phyloP scores from a whole-genome alignment of 768 basidiomycete species.

The Trametes cinnabarina region DNA sequence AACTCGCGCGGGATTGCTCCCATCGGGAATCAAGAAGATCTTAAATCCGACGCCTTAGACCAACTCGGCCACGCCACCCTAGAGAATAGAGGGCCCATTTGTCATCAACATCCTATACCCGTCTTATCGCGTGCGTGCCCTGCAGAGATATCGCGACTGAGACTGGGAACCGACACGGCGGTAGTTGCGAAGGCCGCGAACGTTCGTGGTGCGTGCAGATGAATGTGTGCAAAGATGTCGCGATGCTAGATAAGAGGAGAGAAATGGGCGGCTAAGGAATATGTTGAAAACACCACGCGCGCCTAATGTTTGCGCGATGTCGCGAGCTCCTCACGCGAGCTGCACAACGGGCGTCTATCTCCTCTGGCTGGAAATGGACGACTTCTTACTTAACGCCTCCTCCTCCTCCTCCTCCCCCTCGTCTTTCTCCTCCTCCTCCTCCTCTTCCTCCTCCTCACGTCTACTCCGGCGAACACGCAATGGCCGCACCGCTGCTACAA shows the following conservation, averaged over 20 bases:
- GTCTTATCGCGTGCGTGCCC: too few species aligned
- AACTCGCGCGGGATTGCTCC: slow-evolving; percentile 84
- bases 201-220: too few species aligned
- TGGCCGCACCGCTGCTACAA: slow-evolving; percentile 23
- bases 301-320: slow-evolving; percentile 32
- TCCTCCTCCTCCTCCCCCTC: background rate
- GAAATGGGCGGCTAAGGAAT: background rate
- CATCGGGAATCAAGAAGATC: slow-evolving; percentile 71
- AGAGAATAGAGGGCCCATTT: background rate
- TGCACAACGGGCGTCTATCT: slow-evolving; percentile 11
- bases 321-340: slow-evolving; percentile 30
- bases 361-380: background rate
- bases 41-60: slow-evolving; percentile 94
- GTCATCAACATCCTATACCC: too few species aligned
- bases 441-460: slow-evolving; percentile 4
- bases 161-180: too few species aligned
- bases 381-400: background rate
- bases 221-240: slow-evolving; percentile 2
- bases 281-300: background rate
- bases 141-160: too few species aligned
- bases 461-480: background rate
- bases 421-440: background rate
- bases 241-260: background rate
- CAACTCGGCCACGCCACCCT: slow-evolving; percentile 79
- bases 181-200: too few species aligned